Conservation (phyloP, 805 yeast species). For the Lipomyces starkeyi region DNA sequence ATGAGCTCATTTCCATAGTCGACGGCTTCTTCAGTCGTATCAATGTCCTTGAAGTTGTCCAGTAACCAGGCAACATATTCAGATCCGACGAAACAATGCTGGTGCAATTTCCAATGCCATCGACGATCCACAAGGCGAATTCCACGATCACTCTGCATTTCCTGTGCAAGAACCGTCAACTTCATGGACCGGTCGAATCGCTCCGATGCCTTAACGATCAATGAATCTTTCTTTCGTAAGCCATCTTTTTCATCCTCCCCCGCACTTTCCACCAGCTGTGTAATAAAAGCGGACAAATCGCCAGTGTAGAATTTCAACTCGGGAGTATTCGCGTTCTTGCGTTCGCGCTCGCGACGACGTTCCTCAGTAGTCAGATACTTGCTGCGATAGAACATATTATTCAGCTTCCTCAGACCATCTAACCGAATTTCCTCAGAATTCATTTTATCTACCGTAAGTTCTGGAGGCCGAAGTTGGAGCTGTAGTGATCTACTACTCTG, state of each 20-base stretch:
- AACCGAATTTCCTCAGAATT: conserved; percentile 85
- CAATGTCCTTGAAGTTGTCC: conserved; percentile 77
- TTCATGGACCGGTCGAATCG: conserved; percentile 58
- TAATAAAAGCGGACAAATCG: conserved; percentile 69
- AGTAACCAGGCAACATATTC: conserved; percentile 87
- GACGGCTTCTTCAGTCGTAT: conserved; percentile 81
- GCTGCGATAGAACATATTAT: conserved; percentile 65
- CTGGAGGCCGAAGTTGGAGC: conserved; percentile 21
- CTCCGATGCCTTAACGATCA: conserved; percentile 44
- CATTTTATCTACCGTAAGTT: conserved; percentile 56
- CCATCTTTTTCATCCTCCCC: conserved; percentile 40
- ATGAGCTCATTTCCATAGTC: conserved; percentile 78
- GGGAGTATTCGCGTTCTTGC: conserved; percentile 59
- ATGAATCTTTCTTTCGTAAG: conserved; percentile 48
- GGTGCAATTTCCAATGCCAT: conserved; percentile 88
- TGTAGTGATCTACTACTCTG: conserved; percentile 55
- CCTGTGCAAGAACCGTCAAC: conserved; percentile 61
- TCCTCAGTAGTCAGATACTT: conserved; percentile 55
- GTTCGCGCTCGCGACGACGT: conserved; percentile 25
- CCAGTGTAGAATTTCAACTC: conserved; percentile 90
- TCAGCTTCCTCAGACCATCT: conserved; percentile 80
- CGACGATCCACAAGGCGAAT: conserved; percentile 74
- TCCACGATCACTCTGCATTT: conserved; percentile 66
- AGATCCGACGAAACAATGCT: conserved; percentile 80
- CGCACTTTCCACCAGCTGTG: conserved; percentile 55